A percentile compares a stretch with the other conserved stretches of the same genome.
These are phyloP conservation scores for Ogataea nakhonphanomensis DNA, from an alignment of 805 yeast species.

Conservation along the genomic window DNA sequence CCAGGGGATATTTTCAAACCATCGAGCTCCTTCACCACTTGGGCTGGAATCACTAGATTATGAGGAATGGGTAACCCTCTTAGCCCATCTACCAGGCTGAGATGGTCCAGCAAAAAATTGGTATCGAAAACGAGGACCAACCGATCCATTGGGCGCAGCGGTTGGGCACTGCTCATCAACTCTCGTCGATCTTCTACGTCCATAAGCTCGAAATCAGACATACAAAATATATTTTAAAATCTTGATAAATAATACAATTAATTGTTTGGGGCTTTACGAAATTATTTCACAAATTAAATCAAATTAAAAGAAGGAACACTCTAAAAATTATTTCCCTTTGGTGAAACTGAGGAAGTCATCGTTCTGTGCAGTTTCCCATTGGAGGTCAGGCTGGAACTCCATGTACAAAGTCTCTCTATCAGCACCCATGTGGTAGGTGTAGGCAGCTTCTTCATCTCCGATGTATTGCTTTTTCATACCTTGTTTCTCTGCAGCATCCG, in stretches of 20 bases:
- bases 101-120: constrained; percentile 72
- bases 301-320: neutral
- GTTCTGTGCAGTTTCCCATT: constrained; percentile 39
- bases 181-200: constrained; percentile 5
- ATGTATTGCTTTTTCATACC: constrained; percentile 40
- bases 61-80: constrained; percentile 37
- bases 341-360: constrained; percentile 29
- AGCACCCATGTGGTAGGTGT: constrained; percentile 54
- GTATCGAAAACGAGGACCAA: constrained; percentile 69
- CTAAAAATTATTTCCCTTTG: constrained; percentile 8
- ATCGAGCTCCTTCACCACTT: constrained; percentile 77
- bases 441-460: constrained; percentile 62
- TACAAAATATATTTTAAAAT: neutral
- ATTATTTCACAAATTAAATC: neutral
- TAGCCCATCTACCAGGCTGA: constrained; percentile 54
- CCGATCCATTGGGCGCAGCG: neutral
- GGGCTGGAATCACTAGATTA: constrained; percentile 61
- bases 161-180: too few species aligned
- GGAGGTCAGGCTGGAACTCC: constrained; percentile 71
- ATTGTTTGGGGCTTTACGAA: neutral
- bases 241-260: neutral
- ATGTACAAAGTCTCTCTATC: constrained; percentile 68
- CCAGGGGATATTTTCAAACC: constrained; percentile 56
- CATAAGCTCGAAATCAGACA: constrained; percentile 4
- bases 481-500: constrained; percentile 48